Evolutionary conservation across 352 stramenopile genomes (phyloP).

Genomic region (Pythium oligandrum): DNA sequence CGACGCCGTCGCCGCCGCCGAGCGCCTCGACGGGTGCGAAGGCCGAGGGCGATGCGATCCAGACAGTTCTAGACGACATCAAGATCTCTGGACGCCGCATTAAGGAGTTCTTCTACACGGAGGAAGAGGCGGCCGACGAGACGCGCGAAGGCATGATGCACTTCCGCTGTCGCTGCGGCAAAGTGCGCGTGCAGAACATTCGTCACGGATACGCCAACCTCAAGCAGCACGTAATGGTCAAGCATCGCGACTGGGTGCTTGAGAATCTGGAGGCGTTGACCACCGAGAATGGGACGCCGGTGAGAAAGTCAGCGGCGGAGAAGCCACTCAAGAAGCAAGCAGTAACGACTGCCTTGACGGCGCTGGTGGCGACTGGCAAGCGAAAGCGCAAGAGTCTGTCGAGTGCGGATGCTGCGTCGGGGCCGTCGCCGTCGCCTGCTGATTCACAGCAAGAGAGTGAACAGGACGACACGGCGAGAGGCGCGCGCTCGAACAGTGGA

Average conservation of each 20-base stretch:
- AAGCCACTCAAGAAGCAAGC: not conserved
- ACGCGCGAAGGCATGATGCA: constrained; percentile 8
- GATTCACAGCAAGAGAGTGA: not conserved
- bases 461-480: not conserved
- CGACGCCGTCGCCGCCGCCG: constrained; percentile 6
- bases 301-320: not conserved
- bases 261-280: constrained; percentile 14
- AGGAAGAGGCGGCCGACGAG: constrained; percentile 7
- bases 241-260: constrained; percentile 52
- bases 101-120: constrained; percentile 23
- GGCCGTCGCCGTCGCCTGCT: not conserved
- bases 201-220: constrained; percentile 59
- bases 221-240: constrained; percentile 58
- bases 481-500: not conserved
- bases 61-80: too few relatives aligned
- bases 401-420: not conserved
- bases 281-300: not conserved
- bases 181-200: constrained; percentile 43
- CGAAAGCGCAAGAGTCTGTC: not conserved
- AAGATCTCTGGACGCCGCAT: constrained; percentile 20
- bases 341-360: not conserved
- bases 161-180: constrained; percentile 65
- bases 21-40: not conserved
- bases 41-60: constrained; percentile 6
- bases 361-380: not conserved